Evolutionary conservation across 352 stramenopile species (phyloP), one percentile per base, ranked within the genome.

Genomic region (Phytopythium mirpurense): DNA sequence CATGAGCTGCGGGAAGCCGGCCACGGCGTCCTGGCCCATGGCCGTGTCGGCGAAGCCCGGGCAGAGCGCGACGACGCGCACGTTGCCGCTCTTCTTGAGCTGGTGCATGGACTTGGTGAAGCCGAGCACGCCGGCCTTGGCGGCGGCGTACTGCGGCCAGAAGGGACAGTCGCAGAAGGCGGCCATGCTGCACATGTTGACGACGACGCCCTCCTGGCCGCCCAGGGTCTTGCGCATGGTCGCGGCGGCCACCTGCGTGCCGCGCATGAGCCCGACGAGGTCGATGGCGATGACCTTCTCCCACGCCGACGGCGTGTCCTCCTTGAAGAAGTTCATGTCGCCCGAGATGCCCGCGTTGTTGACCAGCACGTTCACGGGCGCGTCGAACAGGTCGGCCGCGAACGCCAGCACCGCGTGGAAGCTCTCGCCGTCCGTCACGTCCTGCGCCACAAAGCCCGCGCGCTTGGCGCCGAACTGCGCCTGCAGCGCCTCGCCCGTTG

Each of bases 331-430:
- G 14, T 50, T 50, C 54, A 67, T 58, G 40, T 75, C 59, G 29
- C 67, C 62, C 6, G 60, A 67, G 24, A 83, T 78, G 23, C 72
- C 74, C 1, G 74, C 74, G 54, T 86, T 83, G 63, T 86, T 86
- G 12, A 71, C 72, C 14, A 86, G 58, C 21, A 83, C 26, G 62
- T 86, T 86, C 5, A 79, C 63, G 0, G 60, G 62, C 10, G 36
- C 42, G 29, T 68, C 56, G 36, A 86, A 78, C 49, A 59, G 67
- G 43, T 63, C 57, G 44, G 44, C 44, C 31, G 69, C 70, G 26
- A 59, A 62, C 40, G 80, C 72, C 45, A 86, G 81, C 5, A 63
- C 63, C 11, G 45, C 49, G 46, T 78, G 57, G 60, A 83, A 86
- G 27, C 56, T 65, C 29, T 65, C 61, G 16, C 56, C 21, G 31